Percentiles rank a stretch among this genome's conserved stretches.
These are phyloP conservation scores for Alloteropsis semialata DNA, from an alignment of 176 grass and related monocot genomes.

Conservation along the genomic window DNA sequence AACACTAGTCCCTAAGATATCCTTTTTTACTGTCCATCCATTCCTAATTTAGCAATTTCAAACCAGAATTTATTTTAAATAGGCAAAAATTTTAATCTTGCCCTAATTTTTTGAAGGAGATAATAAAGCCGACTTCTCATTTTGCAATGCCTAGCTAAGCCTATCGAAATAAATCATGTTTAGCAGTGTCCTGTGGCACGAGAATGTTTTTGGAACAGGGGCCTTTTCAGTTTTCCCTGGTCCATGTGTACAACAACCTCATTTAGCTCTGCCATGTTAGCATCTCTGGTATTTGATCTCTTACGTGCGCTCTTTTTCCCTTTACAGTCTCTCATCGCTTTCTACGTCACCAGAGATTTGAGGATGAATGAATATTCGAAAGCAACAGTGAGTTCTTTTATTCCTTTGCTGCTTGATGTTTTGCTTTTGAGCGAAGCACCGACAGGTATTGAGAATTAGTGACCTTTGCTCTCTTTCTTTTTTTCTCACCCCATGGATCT, in stretches of 20 bases:
- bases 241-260: not conserved
- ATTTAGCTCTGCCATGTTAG: not conserved
- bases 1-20: not conserved
- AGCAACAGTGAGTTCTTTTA: conserved; percentile 42
- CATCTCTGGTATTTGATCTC: not conserved
- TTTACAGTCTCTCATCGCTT: conserved; percentile 63
- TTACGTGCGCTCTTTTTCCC: not conserved
- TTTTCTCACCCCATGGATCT: not conserved
- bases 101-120: too few species aligned
- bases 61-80: not conserved
- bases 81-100: not conserved
- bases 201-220: not conserved
- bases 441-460: not conserved
- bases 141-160: not conserved
- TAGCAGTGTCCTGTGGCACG: not conserved
- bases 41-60: not conserved
- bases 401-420: not conserved
- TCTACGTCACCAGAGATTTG: conserved; percentile 68
- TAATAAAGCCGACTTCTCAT: too few species aligned
- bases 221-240: not conserved
- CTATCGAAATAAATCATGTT: not conserved
- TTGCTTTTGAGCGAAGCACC: not conserved
- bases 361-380: conserved; percentile 68
- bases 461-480: not conserved
- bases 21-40: not conserved